Percentiles rank a stretch among this genome's conserved stretches.
These are phyloP conservation scores for Pterocarpus santalinus DNA, from an alignment of 306 rosid genomes.

Conservation along the genomic window DNA sequence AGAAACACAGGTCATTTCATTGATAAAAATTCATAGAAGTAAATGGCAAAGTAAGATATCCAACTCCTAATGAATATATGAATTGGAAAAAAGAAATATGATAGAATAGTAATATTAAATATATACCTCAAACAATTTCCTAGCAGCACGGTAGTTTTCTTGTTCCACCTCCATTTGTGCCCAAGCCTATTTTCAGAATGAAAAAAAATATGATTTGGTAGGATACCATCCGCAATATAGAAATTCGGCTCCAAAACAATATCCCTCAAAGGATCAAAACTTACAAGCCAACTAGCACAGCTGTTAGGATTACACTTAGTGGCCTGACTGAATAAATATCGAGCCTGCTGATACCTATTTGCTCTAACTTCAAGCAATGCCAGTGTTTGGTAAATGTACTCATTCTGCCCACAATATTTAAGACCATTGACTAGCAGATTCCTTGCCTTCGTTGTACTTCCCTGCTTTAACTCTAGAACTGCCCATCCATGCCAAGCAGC, in stretches of 20 bases:
- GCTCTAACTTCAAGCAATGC: conserved; percentile 91
- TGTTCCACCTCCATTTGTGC: conserved; percentile 94
- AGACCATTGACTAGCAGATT: conserved; percentile 83
- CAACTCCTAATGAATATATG: conserved; percentile 5
- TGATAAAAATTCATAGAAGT: conserved; percentile 21
- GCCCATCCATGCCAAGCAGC: conserved; percentile 99
- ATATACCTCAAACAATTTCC: conserved; percentile 86
- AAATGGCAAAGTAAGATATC: not conserved
- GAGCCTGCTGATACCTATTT: conserved; percentile 85
- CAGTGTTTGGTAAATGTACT: conserved; percentile 91
- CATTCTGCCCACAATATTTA: conserved; percentile 83
- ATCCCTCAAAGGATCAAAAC: conserved; percentile 48
- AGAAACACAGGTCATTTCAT: conserved; percentile 22
- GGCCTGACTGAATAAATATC: conserved; percentile 85
- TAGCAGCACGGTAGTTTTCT: conserved; percentile 73
- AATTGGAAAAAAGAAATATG: not conserved
- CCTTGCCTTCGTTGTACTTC: conserved; percentile 87
- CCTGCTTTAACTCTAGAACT: conserved; percentile 87
- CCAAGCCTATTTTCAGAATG: conserved; percentile 73
- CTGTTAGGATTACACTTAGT: conserved; percentile 88
- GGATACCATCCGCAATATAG: not conserved
- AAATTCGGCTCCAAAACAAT: conserved; percentile 37
- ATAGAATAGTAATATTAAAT: conserved; percentile 13
- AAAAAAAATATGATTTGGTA: conserved; percentile 14
- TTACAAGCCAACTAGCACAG: conserved; percentile 99